A percentile compares a stretch with the other conserved stretches of the same genome.
These are phyloP conservation scores for Pulicaria dysenterica DNA, from an alignment of 129 eudicot species.

Conservation along the genomic window DNA sequence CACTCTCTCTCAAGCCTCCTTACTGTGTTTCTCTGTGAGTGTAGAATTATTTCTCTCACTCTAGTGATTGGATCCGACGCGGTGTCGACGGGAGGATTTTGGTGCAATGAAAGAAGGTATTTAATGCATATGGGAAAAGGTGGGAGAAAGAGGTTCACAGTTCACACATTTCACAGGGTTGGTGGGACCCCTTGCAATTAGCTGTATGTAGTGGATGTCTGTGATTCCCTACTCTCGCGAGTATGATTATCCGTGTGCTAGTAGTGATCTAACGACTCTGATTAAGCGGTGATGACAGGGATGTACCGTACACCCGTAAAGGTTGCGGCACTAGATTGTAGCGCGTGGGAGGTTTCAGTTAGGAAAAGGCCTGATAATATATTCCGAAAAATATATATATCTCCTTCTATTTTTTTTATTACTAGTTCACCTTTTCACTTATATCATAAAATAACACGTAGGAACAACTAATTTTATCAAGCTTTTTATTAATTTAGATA, in stretches of 20 bases:
- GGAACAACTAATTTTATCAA: too few species aligned
- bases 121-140: constrained; percentile 48
- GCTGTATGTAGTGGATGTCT: constrained; percentile 20
- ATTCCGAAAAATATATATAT: too few species aligned
- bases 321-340: constrained; percentile 27
- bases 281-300: neutral
- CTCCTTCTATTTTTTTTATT: neutral
- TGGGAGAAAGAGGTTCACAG: constrained; percentile 40
- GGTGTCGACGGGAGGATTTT: constrained; percentile 28
- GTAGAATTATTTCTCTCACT: constrained; percentile 4
- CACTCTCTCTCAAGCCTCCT: neutral
- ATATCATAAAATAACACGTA: too few species aligned
- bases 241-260: neutral
- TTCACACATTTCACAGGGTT: constrained; percentile 27
- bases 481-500: too few species aligned
- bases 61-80: constrained; percentile 12
- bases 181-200: constrained; percentile 31
- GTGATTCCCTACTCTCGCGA: constrained; percentile 18
- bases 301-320: constrained; percentile 10
- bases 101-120: constrained; percentile 38
- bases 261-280: constrained; percentile 20
- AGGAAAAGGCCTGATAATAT: too few species aligned
- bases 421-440: neutral
- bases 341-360: constrained; percentile 17
- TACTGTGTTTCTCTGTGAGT: neutral